Base-by-base conservation (phyloP, 192 early-diverging fungal genomes). In the Dispira parvispora region DNA sequence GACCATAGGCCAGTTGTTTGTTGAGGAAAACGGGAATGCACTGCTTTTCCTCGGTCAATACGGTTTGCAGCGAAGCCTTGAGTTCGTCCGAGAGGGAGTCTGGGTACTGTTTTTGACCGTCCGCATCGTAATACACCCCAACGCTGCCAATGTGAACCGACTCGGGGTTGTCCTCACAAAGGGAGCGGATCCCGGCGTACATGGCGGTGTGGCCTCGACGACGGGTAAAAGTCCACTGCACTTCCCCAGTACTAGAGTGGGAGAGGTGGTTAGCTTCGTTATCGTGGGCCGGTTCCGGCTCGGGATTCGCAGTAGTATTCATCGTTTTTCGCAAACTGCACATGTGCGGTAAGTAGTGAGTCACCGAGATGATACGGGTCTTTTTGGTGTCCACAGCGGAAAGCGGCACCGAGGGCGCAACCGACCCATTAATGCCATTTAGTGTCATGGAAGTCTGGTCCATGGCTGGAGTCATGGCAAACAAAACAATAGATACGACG, bases 151-250 rank as follows among this genome's bases (percentile, higher is more conserved):
- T 71, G 56, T 84, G 79, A 11, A 82, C 73, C 21, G 85, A 83
- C n/a, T 82, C 73, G 56, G 76, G 68, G 62, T 68, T 70, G 27
- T 76, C 70, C 47, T 78, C 74, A 38, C 57, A 57, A 27, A 94
- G 77, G 8, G 87, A 82, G 26, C 73, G 73, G 52, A 93, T 81
- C 56, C 88, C 94, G 5, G 90, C 81, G 68, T 87, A 90, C 76
- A 94, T 85, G 43, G 94, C 91, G 11, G 91, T 89, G 66, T 94
- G 93, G 21, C 89, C 91, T 14, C 83, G 66, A 46, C 90, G 74
- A 27, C 72, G 75, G 21, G 71, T 62, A 12, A 86, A 71, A 23
- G 53, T 69, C 73, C 84, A 86, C 43, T 75, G 64, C 28, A 61
- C 38, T 21, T 67, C 47, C 8, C 28, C 58, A 0, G 57, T 13